Base-by-base conservation (phyloP, 2,329 filamentous ascomycete species). In the Colletotrichum trifolii region DNA sequence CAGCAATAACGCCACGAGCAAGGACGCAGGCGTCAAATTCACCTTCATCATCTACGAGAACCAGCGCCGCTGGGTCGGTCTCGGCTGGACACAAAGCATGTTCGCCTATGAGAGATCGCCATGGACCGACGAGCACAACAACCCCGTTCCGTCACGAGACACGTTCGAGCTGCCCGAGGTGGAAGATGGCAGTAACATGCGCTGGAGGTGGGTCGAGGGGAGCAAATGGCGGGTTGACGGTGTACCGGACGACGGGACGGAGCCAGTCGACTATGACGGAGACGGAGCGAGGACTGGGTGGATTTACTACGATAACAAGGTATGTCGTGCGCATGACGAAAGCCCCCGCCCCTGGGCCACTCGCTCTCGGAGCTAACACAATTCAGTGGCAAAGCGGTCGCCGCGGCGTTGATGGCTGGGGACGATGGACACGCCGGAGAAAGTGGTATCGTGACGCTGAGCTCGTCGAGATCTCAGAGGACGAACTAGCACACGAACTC, bases 231-330 rank as follows among this genome's bases (percentile, higher is more conserved):
- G 88, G 58, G 89, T 98, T 34, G 95, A 98, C 71, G 91, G 92
- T 1, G 88, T 88, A 1, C 77, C 83, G 0, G 87, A 89, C 77
- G 85, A 78, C 54, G 80, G 79, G 6, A 63, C 59, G 10, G 79
- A 82, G 15, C 65, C 74, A 0, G 71, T 79, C 5, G 86, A 83
- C 65, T 86, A 86, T 68, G 87, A 88, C 59, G 82, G 82, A 2
- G 82, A 86, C 1, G 85, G 89, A 33, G 90, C 87, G 4, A 89
- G 80, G 72, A 87, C 90, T 70, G 96, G 94, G 1, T 99, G 96
- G 96, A 93, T 97, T 42, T 99, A 96, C 77, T 99, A 97, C 74
- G 96, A 99, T 73, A 98, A 95, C 76, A 97, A 97, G 89, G 93
- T 93, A 80, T 66, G 81, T 46, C 15, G 15, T 17, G 43, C 4